Percentiles rank a stretch among this genome's conserved stretches.
Evolutionary conservation across 768 basidiomycete species (phyloP).

Genomic region (Bullera alba): DNA sequence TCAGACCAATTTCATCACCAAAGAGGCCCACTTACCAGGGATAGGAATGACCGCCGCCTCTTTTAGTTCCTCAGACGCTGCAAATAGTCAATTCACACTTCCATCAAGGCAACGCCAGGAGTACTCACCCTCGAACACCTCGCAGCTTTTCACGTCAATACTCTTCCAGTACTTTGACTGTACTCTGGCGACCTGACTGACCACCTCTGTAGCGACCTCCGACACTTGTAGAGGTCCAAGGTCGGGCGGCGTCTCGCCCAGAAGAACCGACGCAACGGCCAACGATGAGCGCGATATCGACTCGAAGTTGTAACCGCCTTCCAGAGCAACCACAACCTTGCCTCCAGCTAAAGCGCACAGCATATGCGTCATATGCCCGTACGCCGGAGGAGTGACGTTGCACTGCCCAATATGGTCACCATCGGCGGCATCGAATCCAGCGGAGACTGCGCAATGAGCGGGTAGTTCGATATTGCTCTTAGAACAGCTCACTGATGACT

Average conservation of each 20-base stretch:
- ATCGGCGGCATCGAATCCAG: conserved; percentile 92
- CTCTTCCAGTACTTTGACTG: conserved; percentile 89
- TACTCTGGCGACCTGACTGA: conserved; percentile 76
- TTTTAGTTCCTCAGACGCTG: conserved; percentile 6
- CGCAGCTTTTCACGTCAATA: conserved; percentile 71
- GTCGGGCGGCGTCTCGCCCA: conserved; percentile 77
- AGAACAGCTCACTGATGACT: conserved; percentile 69
- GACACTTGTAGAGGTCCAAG: conserved; percentile 64
- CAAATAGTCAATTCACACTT: background rate
- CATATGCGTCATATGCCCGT: conserved; percentile 99
- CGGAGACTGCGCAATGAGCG: conserved; percentile 62
- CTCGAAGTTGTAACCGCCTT: conserved; percentile 92
- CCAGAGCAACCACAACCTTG: conserved; percentile 82
- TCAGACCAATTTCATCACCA: background rate
- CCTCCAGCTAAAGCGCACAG: conserved; percentile 79
- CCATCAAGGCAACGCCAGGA: background rate
- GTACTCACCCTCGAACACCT: conserved; percentile 68
- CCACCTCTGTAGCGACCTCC: conserved; percentile 76
- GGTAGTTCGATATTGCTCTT: background rate
- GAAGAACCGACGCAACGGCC: conserved; percentile 77
- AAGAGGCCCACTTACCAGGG: background rate
- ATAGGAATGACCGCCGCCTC: conserved; percentile 8
- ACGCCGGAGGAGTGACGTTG: conserved; percentile 81
- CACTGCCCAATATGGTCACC: conserved; percentile 91
- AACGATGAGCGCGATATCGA: conserved; percentile 80